These are phyloP conservation scores for Gigaspora rosea DNA, from an alignment of 192 early-diverging fungal genomes.

Conservation along the genomic window DNA sequence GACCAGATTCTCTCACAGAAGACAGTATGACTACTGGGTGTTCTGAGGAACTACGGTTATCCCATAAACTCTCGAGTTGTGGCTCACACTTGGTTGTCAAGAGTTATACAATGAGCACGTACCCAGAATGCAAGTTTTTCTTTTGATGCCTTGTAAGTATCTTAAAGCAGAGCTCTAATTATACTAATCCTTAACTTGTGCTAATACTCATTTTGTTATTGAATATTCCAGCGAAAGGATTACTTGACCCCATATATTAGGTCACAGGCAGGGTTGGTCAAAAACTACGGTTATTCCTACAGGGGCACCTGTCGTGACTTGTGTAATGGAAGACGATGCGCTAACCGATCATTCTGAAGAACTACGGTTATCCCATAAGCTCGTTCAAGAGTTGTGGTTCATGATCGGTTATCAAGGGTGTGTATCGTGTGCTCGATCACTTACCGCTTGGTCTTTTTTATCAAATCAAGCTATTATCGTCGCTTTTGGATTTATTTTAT, in stretches of 20 bases:
- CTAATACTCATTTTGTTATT: slow-evolving; percentile 20
- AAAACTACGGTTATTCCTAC: slow-evolving; percentile 33
- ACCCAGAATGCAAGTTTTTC: slow-evolving; percentile 12
- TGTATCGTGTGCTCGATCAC: slow-evolving; percentile 26
- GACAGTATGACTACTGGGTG: slow-evolving; percentile 26
- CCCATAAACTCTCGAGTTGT: slow-evolving; percentile 14
- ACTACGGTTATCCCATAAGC: slow-evolving; percentile 34
- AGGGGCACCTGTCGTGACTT: slow-evolving; percentile 31
- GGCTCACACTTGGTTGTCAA: slow-evolving; percentile 30
- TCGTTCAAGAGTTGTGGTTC: slow-evolving; percentile 27
- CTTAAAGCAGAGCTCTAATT: background rate
- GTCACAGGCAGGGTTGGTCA: slow-evolving; percentile 15
- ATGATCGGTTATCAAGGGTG: slow-evolving; percentile 31
- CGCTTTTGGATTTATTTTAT: too few relatives aligned
- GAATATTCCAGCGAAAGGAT: slow-evolving; percentile 24
- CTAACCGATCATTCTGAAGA: slow-evolving; percentile 33
- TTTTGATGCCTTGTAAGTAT: slow-evolving; percentile 28
- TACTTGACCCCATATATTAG: slow-evolving; percentile 8
- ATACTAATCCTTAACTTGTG: slow-evolving; percentile 1
- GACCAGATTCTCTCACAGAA: slow-evolving; percentile 33
- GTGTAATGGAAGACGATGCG: slow-evolving; percentile 24
- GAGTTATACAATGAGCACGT: slow-evolving; percentile 27
- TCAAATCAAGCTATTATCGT: too few relatives aligned
- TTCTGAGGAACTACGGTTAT: slow-evolving; percentile 30
- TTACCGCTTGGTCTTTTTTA: slow-evolving; percentile 14